Evolutionary conservation across 1,139 yeast genomes (phyloP).

Genomic region (Suhomyces bribrorum): DNA sequence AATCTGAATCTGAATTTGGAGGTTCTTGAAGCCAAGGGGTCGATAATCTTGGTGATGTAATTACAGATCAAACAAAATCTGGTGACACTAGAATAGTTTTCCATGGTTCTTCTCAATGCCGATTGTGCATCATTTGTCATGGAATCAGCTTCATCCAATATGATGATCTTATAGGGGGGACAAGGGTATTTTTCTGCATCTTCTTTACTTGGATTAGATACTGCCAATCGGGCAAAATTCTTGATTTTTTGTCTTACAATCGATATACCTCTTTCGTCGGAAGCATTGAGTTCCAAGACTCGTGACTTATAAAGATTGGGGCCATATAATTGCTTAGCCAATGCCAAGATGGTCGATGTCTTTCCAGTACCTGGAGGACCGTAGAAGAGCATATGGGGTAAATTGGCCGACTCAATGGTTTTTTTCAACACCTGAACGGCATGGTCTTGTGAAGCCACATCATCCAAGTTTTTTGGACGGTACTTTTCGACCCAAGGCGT

Average conservation of each 20-base stretch:
- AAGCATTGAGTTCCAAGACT: constrained; percentile 90
- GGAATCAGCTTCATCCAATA: constrained; percentile 94
- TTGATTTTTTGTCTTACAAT: constrained; percentile 92
- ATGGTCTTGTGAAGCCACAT: constrained; percentile 89
- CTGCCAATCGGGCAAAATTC: constrained; percentile 84
- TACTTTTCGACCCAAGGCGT: constrained; percentile 83
- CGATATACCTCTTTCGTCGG: constrained; percentile 94
- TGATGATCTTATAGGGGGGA: constrained; percentile 87
- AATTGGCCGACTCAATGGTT: constrained; percentile 74
- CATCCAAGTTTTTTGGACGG: constrained; percentile 81
- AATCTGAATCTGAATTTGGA: constrained; percentile 90
- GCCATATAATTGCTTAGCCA: constrained; percentile 80
- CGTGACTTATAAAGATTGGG: constrained; percentile 69
- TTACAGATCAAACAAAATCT: constrained; percentile 93
- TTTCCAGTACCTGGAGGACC: constrained; percentile 99
- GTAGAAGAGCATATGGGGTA: constrained; percentile 94
- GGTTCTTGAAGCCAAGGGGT: constrained; percentile 94
- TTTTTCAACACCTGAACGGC: constrained; percentile 83
- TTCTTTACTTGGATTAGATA: constrained; percentile 73
- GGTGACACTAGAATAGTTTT: constrained; percentile 85
- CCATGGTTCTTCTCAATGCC: constrained; percentile 96
- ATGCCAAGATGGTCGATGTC: constrained; percentile 87
- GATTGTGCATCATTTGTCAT: constrained; percentile 99
- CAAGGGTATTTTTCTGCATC: constrained; percentile 80
- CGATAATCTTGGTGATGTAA: constrained; percentile 93